Percentiles rank a stretch among this genome's conserved stretches.
These are phyloP conservation scores for Xylaria sp. DNA, from an alignment of 2,329 filamentous ascomycete genomes.

Conservation along the genomic window DNA sequence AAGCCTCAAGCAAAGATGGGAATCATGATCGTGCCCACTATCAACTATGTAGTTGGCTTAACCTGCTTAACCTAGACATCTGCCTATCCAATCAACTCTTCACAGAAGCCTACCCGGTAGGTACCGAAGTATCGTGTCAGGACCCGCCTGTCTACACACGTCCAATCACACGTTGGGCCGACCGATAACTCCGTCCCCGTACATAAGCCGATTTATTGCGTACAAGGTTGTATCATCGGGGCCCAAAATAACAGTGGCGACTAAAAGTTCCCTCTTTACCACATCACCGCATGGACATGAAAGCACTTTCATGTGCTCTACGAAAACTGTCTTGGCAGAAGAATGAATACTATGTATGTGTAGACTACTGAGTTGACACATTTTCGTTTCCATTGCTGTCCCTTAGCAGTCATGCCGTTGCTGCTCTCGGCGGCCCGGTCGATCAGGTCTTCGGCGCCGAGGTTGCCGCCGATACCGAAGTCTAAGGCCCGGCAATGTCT, in stretches of 20 bases:
- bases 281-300: slow-evolving; percentile 12
- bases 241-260: slow-evolving; percentile 17
- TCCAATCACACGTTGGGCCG: slow-evolving; percentile 14
- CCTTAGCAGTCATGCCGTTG: slow-evolving; percentile 19
- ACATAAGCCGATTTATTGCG: neutral
- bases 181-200: neutral
- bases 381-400: neutral
- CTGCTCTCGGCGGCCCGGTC: slow-evolving; percentile 22
- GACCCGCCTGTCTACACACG: neutral
- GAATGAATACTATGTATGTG: neutral
- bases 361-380: neutral
- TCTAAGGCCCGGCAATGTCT: slow-evolving; percentile 1
- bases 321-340: neutral
- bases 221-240: slow-evolving; percentile 7
- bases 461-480: slow-evolving; percentile 15
- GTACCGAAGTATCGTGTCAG: slow-evolving; percentile 12
- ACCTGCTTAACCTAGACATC: no score
- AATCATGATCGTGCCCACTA: neutral
- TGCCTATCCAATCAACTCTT: neutral
- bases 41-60: neutral
- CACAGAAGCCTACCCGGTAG: slow-evolving; percentile 12
- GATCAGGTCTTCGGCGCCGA: slow-evolving; percentile 9
- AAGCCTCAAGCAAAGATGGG: slow-evolving; percentile 33
- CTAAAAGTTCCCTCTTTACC: neutral
- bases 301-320: neutral